These are phyloP conservation scores for Sambucus nigra DNA, from an alignment of 129 eudicot genomes.

Conservation along the genomic window DNA sequence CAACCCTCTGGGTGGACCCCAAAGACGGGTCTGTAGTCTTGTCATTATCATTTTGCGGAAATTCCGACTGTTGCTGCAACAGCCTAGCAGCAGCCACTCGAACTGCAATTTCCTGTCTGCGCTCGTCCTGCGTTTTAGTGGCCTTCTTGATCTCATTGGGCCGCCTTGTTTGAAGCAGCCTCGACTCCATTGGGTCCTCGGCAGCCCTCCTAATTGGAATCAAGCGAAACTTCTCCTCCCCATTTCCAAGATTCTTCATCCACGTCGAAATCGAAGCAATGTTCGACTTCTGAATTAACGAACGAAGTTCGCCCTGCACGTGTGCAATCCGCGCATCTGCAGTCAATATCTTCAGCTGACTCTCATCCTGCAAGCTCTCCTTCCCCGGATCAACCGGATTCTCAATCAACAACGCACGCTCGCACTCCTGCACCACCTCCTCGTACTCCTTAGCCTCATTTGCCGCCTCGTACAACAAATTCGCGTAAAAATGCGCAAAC, in stretches of 20 bases:
- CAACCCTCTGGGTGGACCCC: conserved; percentile 38
- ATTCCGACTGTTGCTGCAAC: conserved; percentile 68
- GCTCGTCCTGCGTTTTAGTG: conserved; percentile 72
- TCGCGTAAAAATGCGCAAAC: conserved; percentile 57
- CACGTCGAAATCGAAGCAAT: conserved; percentile 71
- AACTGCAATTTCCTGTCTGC: conserved; percentile 86
- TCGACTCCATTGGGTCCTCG: conserved; percentile 92
- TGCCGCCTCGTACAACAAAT: conserved; percentile 50
- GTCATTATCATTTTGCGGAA: conserved; percentile 34
- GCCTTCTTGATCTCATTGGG: conserved; percentile 96
- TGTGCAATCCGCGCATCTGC: conserved; percentile 45
- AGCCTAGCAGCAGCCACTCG: conserved; percentile 84
- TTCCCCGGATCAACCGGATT: conserved; percentile 71
- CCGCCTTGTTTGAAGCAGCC: conserved; percentile 51
- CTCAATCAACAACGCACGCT: conserved; percentile 50
- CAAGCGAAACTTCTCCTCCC: conserved; percentile 89
- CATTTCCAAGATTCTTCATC: conserved; percentile 80
- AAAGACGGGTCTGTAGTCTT: conserved; percentile 39
- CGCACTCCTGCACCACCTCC: conserved; percentile 61
- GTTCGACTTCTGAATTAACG: conserved; percentile 59
- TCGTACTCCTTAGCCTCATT: conserved; percentile 56
- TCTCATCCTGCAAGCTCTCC: conserved; percentile 74
- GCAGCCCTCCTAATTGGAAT: conserved; percentile 77
- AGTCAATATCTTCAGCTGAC: conserved; percentile 38
- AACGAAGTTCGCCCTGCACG: conserved; percentile 59